phyloP scores from a whole-genome alignment of 2,329 filamentous ascomycete genomes.

The Xylaria digitata region DNA sequence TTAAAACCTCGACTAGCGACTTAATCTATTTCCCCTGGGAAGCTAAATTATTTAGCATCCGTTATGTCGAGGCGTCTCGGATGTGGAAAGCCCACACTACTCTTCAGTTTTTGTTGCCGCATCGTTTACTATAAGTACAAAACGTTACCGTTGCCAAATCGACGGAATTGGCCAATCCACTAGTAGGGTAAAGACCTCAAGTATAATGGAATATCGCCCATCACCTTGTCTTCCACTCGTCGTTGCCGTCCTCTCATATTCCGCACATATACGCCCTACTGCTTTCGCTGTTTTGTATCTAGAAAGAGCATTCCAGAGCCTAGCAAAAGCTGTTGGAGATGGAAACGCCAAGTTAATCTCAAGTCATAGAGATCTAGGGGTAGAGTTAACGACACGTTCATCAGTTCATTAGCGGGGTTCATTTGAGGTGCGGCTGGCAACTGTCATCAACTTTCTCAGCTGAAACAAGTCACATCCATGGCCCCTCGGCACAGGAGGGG shows the following conservation, averaged over 20 bases:
- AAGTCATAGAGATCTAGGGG: neutral
- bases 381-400: neutral
- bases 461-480: slow-evolving; percentile 39
- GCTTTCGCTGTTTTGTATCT: neutral
- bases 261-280: too few species aligned
- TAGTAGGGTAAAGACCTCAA: neutral
- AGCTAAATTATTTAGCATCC: neutral
- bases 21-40: neutral
- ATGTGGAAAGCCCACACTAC: neutral
- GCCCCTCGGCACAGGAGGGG: slow-evolving; percentile 39
- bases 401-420: neutral
- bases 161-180: neutral
- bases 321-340: neutral
- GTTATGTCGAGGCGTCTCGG: neutral
- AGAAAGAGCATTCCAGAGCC: neutral
- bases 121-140: neutral
- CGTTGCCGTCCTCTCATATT: too few species aligned
- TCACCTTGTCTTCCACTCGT: neutral
- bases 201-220: neutral
- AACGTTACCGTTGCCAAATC: neutral
- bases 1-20: neutral
- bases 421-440: neutral
- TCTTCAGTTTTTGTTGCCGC: neutral
- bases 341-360: neutral
- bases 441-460: slow-evolving; percentile 21